Evolutionary conservation across 73 alveolate genomes (phyloP).

Genomic region (Breviolum minutum): DNA sequence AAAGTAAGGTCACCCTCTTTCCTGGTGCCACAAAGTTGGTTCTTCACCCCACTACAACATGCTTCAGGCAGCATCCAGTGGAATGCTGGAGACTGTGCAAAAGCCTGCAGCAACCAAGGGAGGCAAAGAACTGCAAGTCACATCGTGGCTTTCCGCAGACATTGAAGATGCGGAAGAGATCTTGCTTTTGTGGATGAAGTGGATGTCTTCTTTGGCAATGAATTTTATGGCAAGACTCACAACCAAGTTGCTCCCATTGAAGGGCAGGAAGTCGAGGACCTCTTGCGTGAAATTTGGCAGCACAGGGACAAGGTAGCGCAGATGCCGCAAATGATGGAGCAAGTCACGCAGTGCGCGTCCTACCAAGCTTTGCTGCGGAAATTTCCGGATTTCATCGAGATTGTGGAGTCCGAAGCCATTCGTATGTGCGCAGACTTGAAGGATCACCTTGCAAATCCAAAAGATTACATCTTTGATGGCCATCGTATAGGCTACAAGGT

Average conservation of each 20-base stretch:
- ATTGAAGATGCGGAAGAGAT: slow-evolving; percentile 20
- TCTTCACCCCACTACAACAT: background rate
- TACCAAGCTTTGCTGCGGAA: background rate
- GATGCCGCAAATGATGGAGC: background rate
- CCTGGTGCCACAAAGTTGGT: too few relatives aligned
- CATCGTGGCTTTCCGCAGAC: background rate
- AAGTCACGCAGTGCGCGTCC: background rate
- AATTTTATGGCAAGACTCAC: slow-evolving; percentile 93
- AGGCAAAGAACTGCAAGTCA: background rate
- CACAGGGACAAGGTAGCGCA: background rate
- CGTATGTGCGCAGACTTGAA: slow-evolving; percentile 44
- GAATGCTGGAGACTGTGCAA: background rate
- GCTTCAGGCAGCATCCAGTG: background rate
- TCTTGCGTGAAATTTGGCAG: slow-evolving; percentile 26
- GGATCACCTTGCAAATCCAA: background rate
- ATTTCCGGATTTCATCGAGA: slow-evolving; percentile 5
- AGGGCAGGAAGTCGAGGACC: background rate
- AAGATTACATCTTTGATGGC: slow-evolving; percentile 30
- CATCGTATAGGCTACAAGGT: slow-evolving; percentile 95
- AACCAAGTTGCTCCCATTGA: slow-evolving; percentile 60
- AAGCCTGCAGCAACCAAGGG: background rate
- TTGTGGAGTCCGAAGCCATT: slow-evolving; percentile 14
- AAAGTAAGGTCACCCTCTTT: too few relatives aligned
- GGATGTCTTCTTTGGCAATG: slow-evolving; percentile 95
- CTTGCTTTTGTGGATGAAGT: slow-evolving; percentile 96